Percentiles rank a stretch among this genome's conserved stretches.
phyloP scores from a whole-genome alignment of 306 rosid genomes.

The Alnus rubra region DNA sequence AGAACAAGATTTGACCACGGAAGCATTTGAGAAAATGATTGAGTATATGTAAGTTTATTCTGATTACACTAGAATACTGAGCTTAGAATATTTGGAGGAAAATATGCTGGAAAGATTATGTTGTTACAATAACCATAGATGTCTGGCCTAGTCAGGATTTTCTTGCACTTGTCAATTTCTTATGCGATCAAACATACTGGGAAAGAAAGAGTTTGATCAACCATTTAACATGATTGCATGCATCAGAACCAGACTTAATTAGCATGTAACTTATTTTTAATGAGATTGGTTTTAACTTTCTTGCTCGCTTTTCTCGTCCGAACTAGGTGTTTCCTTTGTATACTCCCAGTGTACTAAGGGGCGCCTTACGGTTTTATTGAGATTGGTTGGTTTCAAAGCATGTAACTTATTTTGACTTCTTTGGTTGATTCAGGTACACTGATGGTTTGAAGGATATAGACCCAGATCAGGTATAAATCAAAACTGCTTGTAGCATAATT shows the following conservation, averaged over 20 bases:
- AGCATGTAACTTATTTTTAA: slow-evolving; percentile 8
- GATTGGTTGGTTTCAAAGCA: too few species aligned
- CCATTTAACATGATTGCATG: not conserved
- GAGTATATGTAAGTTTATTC: slow-evolving; percentile 76
- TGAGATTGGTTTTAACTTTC: too few species aligned
- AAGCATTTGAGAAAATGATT: slow-evolving; percentile 85
- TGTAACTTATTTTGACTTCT: slow-evolving; percentile 21
- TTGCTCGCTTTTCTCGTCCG: too few species aligned
- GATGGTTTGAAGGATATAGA: slow-evolving; percentile 80
- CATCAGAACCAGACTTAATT: not conserved
- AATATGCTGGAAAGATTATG: not conserved
- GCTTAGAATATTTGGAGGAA: slow-evolving; percentile 25
- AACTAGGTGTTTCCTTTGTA: too few species aligned
- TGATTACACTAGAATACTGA: slow-evolving; percentile 17
- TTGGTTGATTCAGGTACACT: slow-evolving; percentile 76
- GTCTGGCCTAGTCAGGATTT: not conserved
- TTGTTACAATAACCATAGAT: not conserved
- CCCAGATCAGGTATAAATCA: slow-evolving; percentile 68
- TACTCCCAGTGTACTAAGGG: too few species aligned
- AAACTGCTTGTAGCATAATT: slow-evolving; percentile 17
- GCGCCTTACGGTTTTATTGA: too few species aligned
- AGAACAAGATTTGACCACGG: slow-evolving; percentile 77
- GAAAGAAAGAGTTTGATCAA: not conserved
- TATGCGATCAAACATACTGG: not conserved
- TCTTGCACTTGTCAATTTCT: not conserved